These are phyloP conservation scores for Spirogloea muscicola DNA, from an alignment of 139 green algal genomes.

Conservation along the genomic window DNA sequence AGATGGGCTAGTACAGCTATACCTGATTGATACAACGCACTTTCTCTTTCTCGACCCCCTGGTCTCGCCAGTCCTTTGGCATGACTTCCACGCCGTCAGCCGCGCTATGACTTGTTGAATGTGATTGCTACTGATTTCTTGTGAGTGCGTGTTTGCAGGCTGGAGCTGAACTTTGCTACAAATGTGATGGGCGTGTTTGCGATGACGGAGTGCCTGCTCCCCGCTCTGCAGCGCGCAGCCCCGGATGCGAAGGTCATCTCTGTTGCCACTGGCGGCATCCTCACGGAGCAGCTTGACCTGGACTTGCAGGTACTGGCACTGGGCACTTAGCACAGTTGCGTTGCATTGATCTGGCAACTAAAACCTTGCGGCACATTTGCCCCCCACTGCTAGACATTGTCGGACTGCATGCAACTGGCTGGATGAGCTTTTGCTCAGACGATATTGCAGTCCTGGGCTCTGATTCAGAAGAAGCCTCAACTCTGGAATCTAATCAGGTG, in stretches of 20 bases:
- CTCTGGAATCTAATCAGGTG: background rate
- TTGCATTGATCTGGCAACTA: background rate
- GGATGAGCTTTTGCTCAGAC: background rate
- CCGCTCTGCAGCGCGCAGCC: slow-evolving; percentile 9
- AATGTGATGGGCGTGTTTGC: slow-evolving; percentile 44
- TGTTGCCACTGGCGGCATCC: slow-evolving; percentile 37
- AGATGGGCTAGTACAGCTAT: too few relatives aligned
- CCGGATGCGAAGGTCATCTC: slow-evolving; percentile 25
- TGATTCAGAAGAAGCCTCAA: background rate
- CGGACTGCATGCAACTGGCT: background rate
- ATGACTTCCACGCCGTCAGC: background rate
- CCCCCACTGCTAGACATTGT: background rate
- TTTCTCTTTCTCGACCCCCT: background rate
- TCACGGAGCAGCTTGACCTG: slow-evolving; percentile 13
- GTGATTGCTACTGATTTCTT: too few relatives aligned
- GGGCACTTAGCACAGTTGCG: background rate
- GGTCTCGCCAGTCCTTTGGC: background rate
- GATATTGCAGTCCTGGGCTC: background rate
- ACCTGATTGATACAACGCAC: too few relatives aligned
- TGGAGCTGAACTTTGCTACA: slow-evolving; percentile 48
- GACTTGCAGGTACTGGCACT: slow-evolving; percentile 23
- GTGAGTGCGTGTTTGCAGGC: too few relatives aligned
- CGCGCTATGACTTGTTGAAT: too few relatives aligned
- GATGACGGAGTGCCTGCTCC: slow-evolving; percentile 38
- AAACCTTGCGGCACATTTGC: too few relatives aligned